These are phyloP conservation scores for Ceraceosorus guamensis DNA, from an alignment of 1,284 basidiomycete genomes.

Conservation along the genomic window DNA sequence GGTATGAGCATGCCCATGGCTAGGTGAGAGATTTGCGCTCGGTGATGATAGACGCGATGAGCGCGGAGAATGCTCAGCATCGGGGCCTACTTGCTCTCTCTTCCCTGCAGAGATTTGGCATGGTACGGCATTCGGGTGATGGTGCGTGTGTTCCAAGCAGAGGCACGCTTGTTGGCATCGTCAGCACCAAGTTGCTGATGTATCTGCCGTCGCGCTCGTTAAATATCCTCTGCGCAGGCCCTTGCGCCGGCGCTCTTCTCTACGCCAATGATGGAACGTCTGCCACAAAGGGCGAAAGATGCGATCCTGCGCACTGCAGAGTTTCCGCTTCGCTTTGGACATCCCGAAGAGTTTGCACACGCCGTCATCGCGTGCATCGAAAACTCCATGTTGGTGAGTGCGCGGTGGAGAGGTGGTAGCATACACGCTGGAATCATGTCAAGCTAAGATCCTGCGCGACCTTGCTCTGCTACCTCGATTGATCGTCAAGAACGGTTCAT, in stretches of 20 bases:
- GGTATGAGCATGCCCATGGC: constrained; percentile 48
- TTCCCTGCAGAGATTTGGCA: constrained; percentile 37
- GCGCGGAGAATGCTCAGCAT: neutral
- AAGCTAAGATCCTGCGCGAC: neutral
- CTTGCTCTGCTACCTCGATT: neutral
- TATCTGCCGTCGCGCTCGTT: too few relatives aligned
- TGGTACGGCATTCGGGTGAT: constrained; percentile 41
- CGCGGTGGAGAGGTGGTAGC: neutral
- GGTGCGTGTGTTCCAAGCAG: too few relatives aligned
- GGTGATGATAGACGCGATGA: too few relatives aligned
- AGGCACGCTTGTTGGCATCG: constrained; percentile 10
- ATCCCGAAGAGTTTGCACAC: constrained; percentile 42
- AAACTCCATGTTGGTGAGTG: constrained; percentile 41
- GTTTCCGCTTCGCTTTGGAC: constrained; percentile 35
- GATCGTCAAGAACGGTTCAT: constrained; percentile 29
- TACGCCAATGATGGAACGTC: constrained; percentile 45
- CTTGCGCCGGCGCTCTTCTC: constrained; percentile 46
- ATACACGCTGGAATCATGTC: too few relatives aligned
- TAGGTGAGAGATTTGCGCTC: constrained; percentile 11
- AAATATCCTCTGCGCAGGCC: too few relatives aligned
- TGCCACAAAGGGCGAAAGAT: constrained; percentile 23
- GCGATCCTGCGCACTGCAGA: constrained; percentile 16
- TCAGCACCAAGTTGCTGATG: constrained; percentile 20
- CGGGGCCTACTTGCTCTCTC: too few relatives aligned
- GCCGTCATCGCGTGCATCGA: constrained; percentile 38